Evolutionary conservation across 179 eudicot species (phyloP), one percentile per base, ranked within the genome.

Genomic region (Patellifolia procumbens): DNA sequence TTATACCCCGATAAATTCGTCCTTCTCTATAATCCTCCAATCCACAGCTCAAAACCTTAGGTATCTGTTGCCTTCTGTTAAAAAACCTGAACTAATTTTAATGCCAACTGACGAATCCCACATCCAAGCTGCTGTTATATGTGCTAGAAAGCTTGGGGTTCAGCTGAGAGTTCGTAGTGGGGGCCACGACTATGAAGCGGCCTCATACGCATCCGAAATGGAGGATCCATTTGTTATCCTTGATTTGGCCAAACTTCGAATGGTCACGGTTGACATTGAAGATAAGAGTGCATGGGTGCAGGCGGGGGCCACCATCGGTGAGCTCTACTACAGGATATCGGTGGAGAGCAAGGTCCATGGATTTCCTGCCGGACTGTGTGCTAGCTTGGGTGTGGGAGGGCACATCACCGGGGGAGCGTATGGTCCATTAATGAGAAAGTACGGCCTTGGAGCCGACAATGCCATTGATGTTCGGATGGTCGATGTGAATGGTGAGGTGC

Each of bases 361-460:
- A 34, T 82, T 79, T 69, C 85, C 85, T 66, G 85, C 85, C 5
- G 85, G 85, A 22, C 76, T 82, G 46, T 82, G 85, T 58, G 66
- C 77, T 32, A 82, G 85, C 73, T 79, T 82, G 80, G 85, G 85
- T 46, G 71, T 82, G 22, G 85, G 85, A 64, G 85, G 85, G 46
- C 85, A 82, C 64, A 82, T 82, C 51, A 82, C 85, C 39, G 85
- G 89, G 13, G 89, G 89, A 42, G 87, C 86, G 1, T 79, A 82
- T 34, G 89, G 86, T 35, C 76, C 87, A 45, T n/a, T 87, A 82
- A 76, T 85, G 77, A 81, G 89, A 53, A 85, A 82, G 26, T 77
- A 87, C 65, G 89, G 89, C 10, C 88, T 87, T 13, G 89, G 86
- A 15, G 89, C 86, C 10, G 85, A 84, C 72, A 87, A 84, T 76